Evolutionary conservation across 768 basidiomycete genomes (phyloP), one percentile per base, ranked within the genome.

Genomic region (Clavaria fumosa): DNA sequence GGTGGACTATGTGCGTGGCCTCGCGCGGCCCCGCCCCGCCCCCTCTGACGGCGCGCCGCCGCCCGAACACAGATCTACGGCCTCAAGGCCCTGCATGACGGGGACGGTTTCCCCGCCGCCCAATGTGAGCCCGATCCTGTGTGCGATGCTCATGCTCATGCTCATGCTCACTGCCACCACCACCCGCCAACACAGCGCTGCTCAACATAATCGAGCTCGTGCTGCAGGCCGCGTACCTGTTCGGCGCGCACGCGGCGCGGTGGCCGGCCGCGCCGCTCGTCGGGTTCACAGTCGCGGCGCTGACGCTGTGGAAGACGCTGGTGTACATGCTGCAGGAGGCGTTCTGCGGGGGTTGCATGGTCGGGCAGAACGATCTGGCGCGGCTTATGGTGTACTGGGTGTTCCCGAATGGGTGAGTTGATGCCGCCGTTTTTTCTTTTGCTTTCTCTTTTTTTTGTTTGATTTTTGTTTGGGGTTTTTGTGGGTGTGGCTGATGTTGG

Each of bases 261-360:
- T 75, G 74, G 55, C 70, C 81, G 2, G 59, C 70, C 10, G 82
- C 88, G 0, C 69, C 80, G 2, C 45, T 90, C 19, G 50, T 91
- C 38, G 89, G 85, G 3, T 81, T 89, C 49, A 62, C 69, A 12
- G 65, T 72, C 1, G 75, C 67, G 2, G 54, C 67, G n/a, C 76
- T 88, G 78, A 91, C 89, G 0, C 57, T 89, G 28, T 70, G 76
- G 24, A 91, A 93, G 61, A 93, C 89, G 2, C 52, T 74, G 5
- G 64, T 93, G n/a, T 93, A 91, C 56, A 72, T 70, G 66, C 53
- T 63, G 10, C 77, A 86, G 52, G 88, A 90, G 54, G 79, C 78
- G 54, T 85, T 64, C 50, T 85, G 83, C 53, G 64, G 67, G 2
- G 74, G 62, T 35, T 88, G 84, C 48, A 61, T 70, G 7, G 60